These are phyloP conservation scores for Candida multigemmis DNA, from an alignment of 805 yeast genomes.

Conservation along the genomic window DNA sequence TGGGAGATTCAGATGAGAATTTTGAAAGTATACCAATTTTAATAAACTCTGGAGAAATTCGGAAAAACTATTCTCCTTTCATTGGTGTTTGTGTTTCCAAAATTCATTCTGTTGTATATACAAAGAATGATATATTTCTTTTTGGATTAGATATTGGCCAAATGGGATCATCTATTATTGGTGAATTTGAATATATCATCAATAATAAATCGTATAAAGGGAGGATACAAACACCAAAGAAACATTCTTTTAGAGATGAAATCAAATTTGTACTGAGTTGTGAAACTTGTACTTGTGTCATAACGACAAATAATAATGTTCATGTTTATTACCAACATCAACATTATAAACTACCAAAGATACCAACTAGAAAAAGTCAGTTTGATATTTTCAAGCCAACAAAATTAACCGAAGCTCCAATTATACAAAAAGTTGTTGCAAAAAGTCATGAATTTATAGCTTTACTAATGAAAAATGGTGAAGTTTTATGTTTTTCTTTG, in stretches of 20 bases:
- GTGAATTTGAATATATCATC: conserved; percentile 14
- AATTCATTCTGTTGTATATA: conserved; percentile 57
- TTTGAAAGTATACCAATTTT: conserved; percentile 30
- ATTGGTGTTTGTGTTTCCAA: conserved; percentile 55
- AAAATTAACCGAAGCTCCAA: conserved; percentile 31
- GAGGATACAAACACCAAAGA: conserved; percentile 29
- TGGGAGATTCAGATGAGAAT: conserved; percentile 14
- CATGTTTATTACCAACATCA: conserved; percentile 52
- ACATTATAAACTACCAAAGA: conserved; percentile 39
- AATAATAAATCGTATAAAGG: conserved; percentile 26
- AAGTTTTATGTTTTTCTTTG: conserved; percentile 32
- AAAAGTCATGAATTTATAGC: conserved; percentile 35
- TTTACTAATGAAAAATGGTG: conserved; percentile 52
- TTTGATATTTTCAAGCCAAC: conserved; percentile 51
- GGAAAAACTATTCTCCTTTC: conserved; percentile 12
- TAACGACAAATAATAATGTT: conserved; percentile 49
- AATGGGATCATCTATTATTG: conserved; percentile 43
- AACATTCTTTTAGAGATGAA: conserved; percentile 34
- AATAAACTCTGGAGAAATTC: conserved; percentile 34
- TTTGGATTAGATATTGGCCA: conserved; percentile 87
- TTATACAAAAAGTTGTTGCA: conserved; percentile 20
- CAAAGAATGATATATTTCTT: conserved; percentile 37
- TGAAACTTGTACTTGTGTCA: conserved; percentile 62
- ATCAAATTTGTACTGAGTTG: conserved; percentile 54
- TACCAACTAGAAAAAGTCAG: conserved; percentile 26